A percentile compares a stretch with the other conserved stretches of the same genome.
Conservation (phyloP, 495 filamentous ascomycete species). For the Saxispiralis lemnorum region DNA sequence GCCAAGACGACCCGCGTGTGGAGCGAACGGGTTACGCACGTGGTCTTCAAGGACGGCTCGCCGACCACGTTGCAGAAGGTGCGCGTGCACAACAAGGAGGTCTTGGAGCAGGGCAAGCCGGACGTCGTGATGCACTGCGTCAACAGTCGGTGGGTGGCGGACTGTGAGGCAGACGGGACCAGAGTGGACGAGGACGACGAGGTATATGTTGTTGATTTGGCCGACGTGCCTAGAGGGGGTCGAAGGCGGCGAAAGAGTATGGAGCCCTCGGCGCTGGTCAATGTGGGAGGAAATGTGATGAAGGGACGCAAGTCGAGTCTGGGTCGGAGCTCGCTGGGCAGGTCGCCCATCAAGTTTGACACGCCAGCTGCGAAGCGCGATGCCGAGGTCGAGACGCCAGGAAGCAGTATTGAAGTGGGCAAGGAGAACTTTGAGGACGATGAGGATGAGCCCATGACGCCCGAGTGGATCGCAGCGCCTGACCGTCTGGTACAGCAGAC, state of each 20-base stretch:
- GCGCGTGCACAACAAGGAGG: conserved; percentile 49
- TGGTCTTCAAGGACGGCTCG: conserved; percentile 87
- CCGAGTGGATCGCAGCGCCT: conserved; percentile 12
- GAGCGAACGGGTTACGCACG: conserved; percentile 84
- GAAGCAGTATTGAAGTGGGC: not conserved
- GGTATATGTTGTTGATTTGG: conserved; percentile 53
- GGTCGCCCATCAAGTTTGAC: conserved; percentile 8
- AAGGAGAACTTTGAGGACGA: conserved; percentile 12
- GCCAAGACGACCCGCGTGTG: conserved; percentile 69
- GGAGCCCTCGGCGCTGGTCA: conserved; percentile 66
- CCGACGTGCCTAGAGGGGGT: conserved; percentile 56
- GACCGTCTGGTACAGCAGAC: conserved; percentile 14
- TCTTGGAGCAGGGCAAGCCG: conserved; percentile 38
- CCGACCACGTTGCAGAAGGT: conserved; percentile 79
- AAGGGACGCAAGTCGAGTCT: conserved; percentile 7
- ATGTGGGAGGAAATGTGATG: conserved; percentile 26
- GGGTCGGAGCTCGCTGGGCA: conserved; percentile 9
- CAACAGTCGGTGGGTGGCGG: conserved; percentile 14
- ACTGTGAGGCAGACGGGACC: conserved; percentile 22
- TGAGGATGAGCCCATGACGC: conserved; percentile 7
- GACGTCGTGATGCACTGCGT: conserved; percentile 10
- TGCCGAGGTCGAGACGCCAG: conserved; percentile 1
- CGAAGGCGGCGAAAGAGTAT: conserved; percentile 73
- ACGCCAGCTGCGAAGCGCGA: conserved; percentile 3
- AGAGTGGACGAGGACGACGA: conserved; percentile 33